Evolutionary conservation across 129 eudicot species (phyloP).

Genomic region (Gnaphalium uliginosum): DNA sequence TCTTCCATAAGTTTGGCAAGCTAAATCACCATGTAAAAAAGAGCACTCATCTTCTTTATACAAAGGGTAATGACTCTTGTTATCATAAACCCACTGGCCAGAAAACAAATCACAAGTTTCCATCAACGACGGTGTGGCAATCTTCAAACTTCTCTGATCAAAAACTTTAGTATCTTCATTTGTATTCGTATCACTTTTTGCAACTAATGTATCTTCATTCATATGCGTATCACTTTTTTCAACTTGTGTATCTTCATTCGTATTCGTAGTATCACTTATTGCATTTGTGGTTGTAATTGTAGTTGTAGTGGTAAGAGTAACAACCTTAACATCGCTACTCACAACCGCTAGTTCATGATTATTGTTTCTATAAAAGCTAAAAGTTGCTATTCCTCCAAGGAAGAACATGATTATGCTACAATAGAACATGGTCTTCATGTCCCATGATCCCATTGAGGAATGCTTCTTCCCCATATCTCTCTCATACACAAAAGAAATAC

Average conservation of each 20-base stretch:
- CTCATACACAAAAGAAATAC: not conserved
- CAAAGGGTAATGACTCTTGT: constrained; percentile 41
- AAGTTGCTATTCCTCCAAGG: constrained; percentile 38
- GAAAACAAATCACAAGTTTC: constrained; percentile 42
- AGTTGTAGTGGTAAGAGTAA: constrained; percentile 9
- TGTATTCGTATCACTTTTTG: not conserved
- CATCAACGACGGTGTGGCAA: constrained; percentile 19
- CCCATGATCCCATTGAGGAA: constrained; percentile 28
- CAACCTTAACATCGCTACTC: constrained; percentile 7
- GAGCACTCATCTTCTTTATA: constrained; percentile 36
- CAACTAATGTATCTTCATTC: not conserved
- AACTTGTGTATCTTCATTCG: not conserved
- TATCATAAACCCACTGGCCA: constrained; percentile 39
- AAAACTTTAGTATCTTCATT: constrained; percentile 9
- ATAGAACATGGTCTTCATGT: constrained; percentile 39
- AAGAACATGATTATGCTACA: constrained; percentile 36
- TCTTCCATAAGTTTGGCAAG: constrained; percentile 46
- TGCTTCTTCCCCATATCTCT: constrained; percentile 38
- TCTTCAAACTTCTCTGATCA: constrained; percentile 28
- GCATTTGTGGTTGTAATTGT: constrained; percentile 1
- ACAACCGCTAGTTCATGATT: constrained; percentile 12
- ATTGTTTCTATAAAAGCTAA: constrained; percentile 27
- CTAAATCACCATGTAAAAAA: constrained; percentile 32
- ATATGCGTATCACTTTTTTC: not conserved
- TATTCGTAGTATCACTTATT: not conserved